Evolutionary conservation across 306 rosid species (phyloP).

Genomic region (Benincasa hispida): DNA sequence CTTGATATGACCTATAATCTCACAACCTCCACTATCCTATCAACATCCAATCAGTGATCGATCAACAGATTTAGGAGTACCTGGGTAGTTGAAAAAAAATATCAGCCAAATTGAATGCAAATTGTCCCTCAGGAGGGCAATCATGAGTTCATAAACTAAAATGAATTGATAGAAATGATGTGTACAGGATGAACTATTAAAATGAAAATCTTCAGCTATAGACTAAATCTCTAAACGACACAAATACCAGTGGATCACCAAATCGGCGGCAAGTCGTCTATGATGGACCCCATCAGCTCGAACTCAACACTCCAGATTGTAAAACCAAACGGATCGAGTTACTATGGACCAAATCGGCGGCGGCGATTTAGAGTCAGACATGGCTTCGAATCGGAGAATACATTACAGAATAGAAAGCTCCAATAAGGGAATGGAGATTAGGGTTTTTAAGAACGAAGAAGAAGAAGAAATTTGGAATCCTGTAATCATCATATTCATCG

Average conservation of each 20-base stretch:
- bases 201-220: constrained; percentile 10
- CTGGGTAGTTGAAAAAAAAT: not conserved
- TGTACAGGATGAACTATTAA: constrained; percentile 14
- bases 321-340: not conserved
- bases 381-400: not conserved
- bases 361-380: not conserved
- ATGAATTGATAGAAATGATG: not conserved
- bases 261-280: not conserved
- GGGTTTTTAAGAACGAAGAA: no score
- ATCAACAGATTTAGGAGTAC: not conserved
- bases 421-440: no score
- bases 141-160: not conserved
- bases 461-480: no score
- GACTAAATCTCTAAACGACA: constrained; percentile 37
- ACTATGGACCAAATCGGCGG: not conserved
- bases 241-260: constrained; percentile 5
- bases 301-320: not conserved
- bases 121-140: not conserved
- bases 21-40: not conserved
- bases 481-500: no score
- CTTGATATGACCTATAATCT: not conserved
- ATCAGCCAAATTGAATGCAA: not conserved
- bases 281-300: not conserved
- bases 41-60: not conserved
- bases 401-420: no score